phyloP scores from a whole-genome alignment of 2,329 filamentous ascomycete genomes.

The Colletotrichum sansevieriae region DNA sequence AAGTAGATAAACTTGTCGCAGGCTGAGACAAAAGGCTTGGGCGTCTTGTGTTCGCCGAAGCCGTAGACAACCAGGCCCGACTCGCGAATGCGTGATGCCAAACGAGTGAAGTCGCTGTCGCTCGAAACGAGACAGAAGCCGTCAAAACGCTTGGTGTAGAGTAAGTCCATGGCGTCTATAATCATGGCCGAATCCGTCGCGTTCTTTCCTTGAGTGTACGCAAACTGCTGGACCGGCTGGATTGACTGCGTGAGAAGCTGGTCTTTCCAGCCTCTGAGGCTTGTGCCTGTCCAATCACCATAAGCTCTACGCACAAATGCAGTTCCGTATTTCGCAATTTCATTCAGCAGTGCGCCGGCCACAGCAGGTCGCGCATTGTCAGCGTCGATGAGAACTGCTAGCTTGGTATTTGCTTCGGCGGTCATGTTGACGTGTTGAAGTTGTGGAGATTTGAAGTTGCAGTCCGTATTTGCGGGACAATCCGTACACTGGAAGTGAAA shows the following conservation, averaged over 20 bases:
- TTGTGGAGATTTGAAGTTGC: too few relatives aligned
- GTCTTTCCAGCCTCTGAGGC: constrained; percentile 49
- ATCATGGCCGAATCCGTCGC: constrained; percentile 53
- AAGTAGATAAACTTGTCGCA: constrained; percentile 52
- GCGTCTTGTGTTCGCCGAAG: constrained; percentile 51
- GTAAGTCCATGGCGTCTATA: constrained; percentile 55
- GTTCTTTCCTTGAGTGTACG: constrained; percentile 53
- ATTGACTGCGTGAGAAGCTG: constrained; percentile 48
- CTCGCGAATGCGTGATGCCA: constrained; percentile 51
- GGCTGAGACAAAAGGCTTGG: constrained; percentile 49
- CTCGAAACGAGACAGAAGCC: constrained; percentile 46
- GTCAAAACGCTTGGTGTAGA: constrained; percentile 50
- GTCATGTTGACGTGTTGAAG: neutral
- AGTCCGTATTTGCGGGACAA: too few relatives aligned
- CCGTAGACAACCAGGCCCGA: constrained; percentile 51
- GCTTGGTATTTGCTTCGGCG: constrained; percentile 40
- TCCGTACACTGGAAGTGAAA: too few relatives aligned
- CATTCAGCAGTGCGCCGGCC: constrained; percentile 45
- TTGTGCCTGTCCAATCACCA: constrained; percentile 51
- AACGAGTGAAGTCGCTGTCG: constrained; percentile 53
- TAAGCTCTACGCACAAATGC: constrained; percentile 50
- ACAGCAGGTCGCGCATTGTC: constrained; percentile 48
- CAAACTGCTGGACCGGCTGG: constrained; percentile 53
- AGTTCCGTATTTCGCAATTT: constrained; percentile 52
- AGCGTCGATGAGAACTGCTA: constrained; percentile 52